phyloP scores from a whole-genome alignment of 2,329 filamentous ascomycete genomes.

The Thelonectria olida region DNA sequence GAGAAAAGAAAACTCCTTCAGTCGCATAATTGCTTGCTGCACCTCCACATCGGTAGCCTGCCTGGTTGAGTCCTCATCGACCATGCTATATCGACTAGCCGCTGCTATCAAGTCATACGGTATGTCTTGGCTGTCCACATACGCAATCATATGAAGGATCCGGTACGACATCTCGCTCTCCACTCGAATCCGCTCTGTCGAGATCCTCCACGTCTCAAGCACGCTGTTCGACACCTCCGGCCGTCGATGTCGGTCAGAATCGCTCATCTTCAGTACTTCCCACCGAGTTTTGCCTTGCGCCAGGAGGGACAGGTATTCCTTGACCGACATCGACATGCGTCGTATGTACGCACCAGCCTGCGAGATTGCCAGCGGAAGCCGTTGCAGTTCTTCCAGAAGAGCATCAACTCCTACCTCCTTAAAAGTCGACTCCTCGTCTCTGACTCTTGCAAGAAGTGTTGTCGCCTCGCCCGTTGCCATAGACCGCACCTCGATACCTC shows the following conservation, averaged over 20 bases:
- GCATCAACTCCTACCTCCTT: conserved; percentile 5
- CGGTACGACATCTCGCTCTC: conserved; percentile 40
- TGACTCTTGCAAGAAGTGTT: background rate
- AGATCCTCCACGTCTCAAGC: conserved; percentile 46
- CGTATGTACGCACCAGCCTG: conserved; percentile 45
- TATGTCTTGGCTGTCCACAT: conserved; percentile 45
- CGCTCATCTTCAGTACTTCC: conserved; percentile 31
- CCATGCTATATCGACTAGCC: background rate
- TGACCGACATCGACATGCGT: conserved; percentile 34
- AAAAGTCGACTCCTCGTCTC: background rate
- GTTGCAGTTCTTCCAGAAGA: conserved; percentile 37
- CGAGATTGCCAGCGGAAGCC: conserved; percentile 44
- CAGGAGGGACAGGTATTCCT: conserved; percentile 40
- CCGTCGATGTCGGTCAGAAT: conserved; percentile 41
- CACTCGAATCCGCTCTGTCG: conserved; percentile 41
- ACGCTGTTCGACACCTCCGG: conserved; percentile 43
- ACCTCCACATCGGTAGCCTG: background rate
- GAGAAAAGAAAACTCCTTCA: conserved; percentile 48
- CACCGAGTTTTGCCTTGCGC: conserved; percentile 33
- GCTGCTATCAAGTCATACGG: conserved; percentile 37
- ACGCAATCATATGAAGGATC: conserved; percentile 45
- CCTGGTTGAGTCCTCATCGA: background rate
- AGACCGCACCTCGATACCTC: conserved; percentile 35
- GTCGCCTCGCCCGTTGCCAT: conserved; percentile 35
- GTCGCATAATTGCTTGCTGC: conserved; percentile 32